Percentiles rank a stretch among this genome's conserved stretches.
phyloP scores from a whole-genome alignment of 2,329 filamentous ascomycete species.

The Sclerotinia borealis region DNA sequence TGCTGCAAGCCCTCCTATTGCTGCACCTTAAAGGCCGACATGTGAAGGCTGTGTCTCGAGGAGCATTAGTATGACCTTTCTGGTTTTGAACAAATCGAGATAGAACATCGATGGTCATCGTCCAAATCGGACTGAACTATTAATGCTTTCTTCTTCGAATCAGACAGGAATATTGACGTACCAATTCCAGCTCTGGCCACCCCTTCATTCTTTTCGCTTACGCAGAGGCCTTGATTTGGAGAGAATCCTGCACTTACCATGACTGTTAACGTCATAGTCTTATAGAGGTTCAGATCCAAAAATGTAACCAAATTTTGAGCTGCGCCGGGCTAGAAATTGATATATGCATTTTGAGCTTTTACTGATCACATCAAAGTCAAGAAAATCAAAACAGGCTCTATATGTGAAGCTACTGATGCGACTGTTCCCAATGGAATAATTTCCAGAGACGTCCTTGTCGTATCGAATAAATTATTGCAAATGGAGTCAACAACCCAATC shows the following conservation, averaged over 20 bases:
- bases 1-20: conserved; percentile 31
- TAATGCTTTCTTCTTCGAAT: not conserved
- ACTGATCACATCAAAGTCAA: too few species aligned
- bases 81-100: not conserved
- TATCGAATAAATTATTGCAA: too few species aligned
- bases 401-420: not conserved
- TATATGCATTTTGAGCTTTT: too few species aligned
- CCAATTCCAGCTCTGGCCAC: not conserved
- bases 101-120: too few species aligned
- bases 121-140: not conserved
- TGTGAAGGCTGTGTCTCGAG: not conserved
- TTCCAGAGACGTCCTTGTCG: not conserved
- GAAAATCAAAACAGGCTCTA: too few species aligned
- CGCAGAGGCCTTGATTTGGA: not conserved
- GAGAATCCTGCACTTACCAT: not conserved
- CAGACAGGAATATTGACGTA: not conserved
- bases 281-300: too few species aligned
- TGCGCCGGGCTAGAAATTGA: not conserved
- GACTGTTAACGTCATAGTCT: too few species aligned
- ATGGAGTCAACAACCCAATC: too few species aligned
- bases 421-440: not conserved
- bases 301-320: not conserved
- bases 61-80: not conserved
- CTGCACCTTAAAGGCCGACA: conserved; percentile 20
- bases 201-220: not conserved